A percentile compares a stretch with the other conserved stretches of the same genome.
These are phyloP conservation scores for Paramecium primaurelia DNA, from an alignment of 73 alveolate genomes.

Conservation along the genomic window DNA sequence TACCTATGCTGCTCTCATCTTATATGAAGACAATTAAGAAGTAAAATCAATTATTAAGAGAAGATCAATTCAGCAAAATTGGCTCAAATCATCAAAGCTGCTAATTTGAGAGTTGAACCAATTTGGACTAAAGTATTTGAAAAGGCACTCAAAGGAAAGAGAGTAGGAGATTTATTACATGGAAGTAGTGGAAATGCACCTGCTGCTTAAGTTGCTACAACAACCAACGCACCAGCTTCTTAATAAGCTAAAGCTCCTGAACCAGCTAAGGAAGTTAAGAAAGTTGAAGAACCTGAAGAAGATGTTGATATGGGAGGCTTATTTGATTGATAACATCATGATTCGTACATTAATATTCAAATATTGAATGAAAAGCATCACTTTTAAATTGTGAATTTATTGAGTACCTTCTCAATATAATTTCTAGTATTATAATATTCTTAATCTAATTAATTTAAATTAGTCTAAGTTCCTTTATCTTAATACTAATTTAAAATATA, in stretches of 20 bases:
- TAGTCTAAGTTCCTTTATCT: not conserved
- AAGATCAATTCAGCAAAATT: conserved; percentile 73
- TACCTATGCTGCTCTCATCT: conserved; percentile 24
- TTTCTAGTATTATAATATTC: not conserved
- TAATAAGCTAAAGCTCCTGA: conserved; percentile 7
- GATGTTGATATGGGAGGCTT: conserved; percentile 52
- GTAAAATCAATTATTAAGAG: not conserved
- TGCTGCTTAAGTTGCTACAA: not conserved
- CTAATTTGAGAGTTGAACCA: conserved; percentile 88
- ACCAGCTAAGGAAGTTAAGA: not conserved
- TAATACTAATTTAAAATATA: not conserved
- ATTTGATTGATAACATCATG: conserved; percentile 8
- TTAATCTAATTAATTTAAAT: not conserved
- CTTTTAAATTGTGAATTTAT: not conserved
- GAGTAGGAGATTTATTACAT: conserved; percentile 72
- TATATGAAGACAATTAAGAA: conserved; percentile 32
- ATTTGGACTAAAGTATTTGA: conserved; percentile 91
- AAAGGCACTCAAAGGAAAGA: conserved; percentile 81
- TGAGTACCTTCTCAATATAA: not conserved
- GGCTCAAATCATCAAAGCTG: conserved; percentile 76
- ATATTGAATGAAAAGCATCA: not conserved
- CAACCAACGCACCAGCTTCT: conserved; percentile 58
- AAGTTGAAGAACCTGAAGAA: conserved; percentile 56
- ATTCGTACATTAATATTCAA: conserved; percentile 3
- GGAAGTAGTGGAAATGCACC: conserved; percentile 82